A percentile compares a stretch with the other conserved stretches of the same genome.
Conservation (phyloP, 2,329 filamentous ascomycete genomes). For the Chrysoporthe puriensis region DNA sequence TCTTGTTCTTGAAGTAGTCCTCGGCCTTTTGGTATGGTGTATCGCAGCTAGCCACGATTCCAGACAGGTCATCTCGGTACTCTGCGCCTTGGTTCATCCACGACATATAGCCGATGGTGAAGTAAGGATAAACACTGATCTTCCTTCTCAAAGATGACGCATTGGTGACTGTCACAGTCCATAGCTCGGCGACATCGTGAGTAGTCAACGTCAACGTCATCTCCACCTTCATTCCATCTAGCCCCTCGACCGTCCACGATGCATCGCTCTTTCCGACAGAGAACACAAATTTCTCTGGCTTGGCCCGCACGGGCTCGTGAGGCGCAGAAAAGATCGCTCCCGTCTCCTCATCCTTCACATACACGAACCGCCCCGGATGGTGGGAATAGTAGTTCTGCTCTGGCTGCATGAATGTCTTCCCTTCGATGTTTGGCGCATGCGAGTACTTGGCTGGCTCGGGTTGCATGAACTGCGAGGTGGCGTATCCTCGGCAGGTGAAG, state of each 20-base stretch:
- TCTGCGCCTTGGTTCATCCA: slow-evolving; percentile 65
- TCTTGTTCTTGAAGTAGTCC: slow-evolving; percentile 62
- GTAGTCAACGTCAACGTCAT: slow-evolving; percentile 57
- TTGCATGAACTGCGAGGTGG: slow-evolving; percentile 63
- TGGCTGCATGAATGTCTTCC: slow-evolving; percentile 64
- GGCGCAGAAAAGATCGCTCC: slow-evolving; percentile 57
- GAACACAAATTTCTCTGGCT: slow-evolving; percentile 53
- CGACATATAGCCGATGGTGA: slow-evolving; percentile 63
- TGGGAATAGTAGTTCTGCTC: slow-evolving; percentile 63
- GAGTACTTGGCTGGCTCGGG: slow-evolving; percentile 64
- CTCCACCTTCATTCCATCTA: slow-evolving; percentile 51
- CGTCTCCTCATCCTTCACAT: slow-evolving; percentile 59
- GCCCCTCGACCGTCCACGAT: slow-evolving; percentile 55
- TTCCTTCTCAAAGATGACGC: slow-evolving; percentile 48
- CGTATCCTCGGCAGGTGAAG: slow-evolving; percentile 61
- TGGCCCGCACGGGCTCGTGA: slow-evolving; percentile 56
- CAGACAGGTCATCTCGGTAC: slow-evolving; percentile 52
- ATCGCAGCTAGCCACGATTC: slow-evolving; percentile 55
- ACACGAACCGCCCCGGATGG: slow-evolving; percentile 62
- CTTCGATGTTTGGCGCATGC: slow-evolving; percentile 61
- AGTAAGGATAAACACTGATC: slow-evolving; percentile 59
- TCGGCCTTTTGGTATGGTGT: slow-evolving; percentile 61
- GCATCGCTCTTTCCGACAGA: slow-evolving; percentile 60
- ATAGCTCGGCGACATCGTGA: slow-evolving; percentile 59
- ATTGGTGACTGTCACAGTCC: slow-evolving; percentile 58